Percentiles rank a stretch among this genome's conserved stretches.
These are phyloP conservation scores for Lycium barbarum DNA, from an alignment of 257 asterid species.

Conservation along the genomic window DNA sequence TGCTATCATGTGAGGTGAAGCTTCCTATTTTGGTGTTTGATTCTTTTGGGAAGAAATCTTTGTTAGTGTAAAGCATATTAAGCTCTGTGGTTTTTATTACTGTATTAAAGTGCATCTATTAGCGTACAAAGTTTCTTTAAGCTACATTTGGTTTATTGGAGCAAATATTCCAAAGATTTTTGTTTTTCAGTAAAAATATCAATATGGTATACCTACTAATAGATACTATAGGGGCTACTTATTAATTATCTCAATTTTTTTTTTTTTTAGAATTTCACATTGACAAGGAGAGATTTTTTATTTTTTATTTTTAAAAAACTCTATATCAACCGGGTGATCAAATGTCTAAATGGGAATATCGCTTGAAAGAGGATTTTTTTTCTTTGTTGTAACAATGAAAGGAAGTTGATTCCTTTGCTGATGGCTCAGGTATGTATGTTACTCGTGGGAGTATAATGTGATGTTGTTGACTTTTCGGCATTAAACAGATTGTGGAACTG, in stretches of 20 bases:
- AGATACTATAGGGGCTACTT: too few species aligned
- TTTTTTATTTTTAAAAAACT: background rate
- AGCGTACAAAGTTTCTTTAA: background rate
- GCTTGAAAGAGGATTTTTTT: background rate
- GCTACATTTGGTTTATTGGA: slow-evolving; percentile 1
- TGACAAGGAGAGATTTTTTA: background rate
- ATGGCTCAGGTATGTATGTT: background rate
- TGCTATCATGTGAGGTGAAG: background rate
- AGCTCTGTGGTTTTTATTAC: background rate
- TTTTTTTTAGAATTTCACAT: background rate
- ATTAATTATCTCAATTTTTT: too few species aligned
- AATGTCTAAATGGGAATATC: slow-evolving; percentile 14
- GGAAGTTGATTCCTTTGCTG: background rate
- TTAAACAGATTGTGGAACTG: background rate
- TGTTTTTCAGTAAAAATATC: too few species aligned
- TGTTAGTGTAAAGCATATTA: background rate
- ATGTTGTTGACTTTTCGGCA: background rate
- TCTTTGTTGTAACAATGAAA: background rate
- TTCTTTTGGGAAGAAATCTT: slow-evolving; percentile 4
- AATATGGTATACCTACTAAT: too few species aligned
- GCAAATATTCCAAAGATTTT: background rate
- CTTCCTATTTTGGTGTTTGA: background rate
- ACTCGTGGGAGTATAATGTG: background rate
- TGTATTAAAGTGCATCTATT: too few species aligned
- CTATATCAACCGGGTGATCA: background rate